These are phyloP conservation scores for Didymella pomorum DNA, from an alignment of 2,329 filamentous ascomycete genomes.

Conservation along the genomic window DNA sequence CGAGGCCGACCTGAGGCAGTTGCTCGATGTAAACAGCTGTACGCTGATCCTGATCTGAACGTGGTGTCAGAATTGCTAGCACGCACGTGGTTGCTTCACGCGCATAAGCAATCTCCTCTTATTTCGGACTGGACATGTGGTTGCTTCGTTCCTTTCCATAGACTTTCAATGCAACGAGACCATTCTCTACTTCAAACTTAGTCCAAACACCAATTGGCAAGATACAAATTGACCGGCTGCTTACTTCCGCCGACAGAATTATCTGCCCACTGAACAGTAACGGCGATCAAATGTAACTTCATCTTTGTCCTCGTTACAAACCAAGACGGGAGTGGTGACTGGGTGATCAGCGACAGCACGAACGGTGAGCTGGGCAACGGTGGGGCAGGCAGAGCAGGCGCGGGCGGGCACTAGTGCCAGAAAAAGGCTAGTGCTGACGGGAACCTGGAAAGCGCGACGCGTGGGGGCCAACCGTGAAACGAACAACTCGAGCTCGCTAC, in stretches of 20 bases:
- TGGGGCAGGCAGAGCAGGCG: neutral
- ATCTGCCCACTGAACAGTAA: neutral
- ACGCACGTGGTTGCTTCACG: no score
- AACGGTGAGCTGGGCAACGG: neutral
- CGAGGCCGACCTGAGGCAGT: neutral
- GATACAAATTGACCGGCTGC: neutral
- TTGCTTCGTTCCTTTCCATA: neutral
- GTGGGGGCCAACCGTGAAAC: constrained; percentile 9
- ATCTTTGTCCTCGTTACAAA: no score
- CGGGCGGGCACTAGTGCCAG: neutral
- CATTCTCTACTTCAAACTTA: constrained; percentile 3
- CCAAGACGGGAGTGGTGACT: neutral
- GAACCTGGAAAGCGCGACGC: constrained; percentile 9
- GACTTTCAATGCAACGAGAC: neutral
- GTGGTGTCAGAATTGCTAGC: no score
- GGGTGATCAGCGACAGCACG: neutral
- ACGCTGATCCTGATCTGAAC: neutral
- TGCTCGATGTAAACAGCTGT: neutral
- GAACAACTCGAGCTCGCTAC: neutral
- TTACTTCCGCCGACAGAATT: neutral
- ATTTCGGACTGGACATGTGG: neutral
- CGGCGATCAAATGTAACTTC: neutral
- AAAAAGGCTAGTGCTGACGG: constrained; percentile 1
- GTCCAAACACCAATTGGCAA: constrained; percentile 2
- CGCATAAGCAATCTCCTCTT: no score